Base-by-base conservation (phyloP, 208 protist genomes). In the Leishmania turanica region DNA sequence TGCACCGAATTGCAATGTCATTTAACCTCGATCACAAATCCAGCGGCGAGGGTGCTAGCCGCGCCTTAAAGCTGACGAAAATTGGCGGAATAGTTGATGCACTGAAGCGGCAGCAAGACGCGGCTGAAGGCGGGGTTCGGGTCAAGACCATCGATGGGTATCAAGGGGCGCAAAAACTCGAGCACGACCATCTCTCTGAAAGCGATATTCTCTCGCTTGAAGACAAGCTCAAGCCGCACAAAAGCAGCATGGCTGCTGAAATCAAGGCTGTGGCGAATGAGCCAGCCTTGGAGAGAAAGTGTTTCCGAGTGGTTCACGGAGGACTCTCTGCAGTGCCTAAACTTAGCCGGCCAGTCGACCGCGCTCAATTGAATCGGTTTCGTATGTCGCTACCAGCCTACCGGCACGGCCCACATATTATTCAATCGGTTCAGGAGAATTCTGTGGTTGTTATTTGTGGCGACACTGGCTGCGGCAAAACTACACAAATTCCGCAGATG, bases 391-490 rank as follows among this genome's bases (percentile, higher is more conserved):
- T 97, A 21, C 94, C 94, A 8, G 82, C 94, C 6, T 95, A 90
- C 56, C 84, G 79, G 47, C 78, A 84, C 60, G 79, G 87, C 47
- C 79, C 83, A 47, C 81, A 93, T 34, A 94, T 98, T 62, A 74
- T 97, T 66, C 65, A 85, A 47, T 79, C 85, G 24, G 85, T 98
- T n/a, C 78, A 78, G 34, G 75, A 87, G 1, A 96, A 93, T 62
- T 83, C 87, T 76, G 90, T 97, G 4, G 77, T 94, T 54, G 80
- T 98, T 54, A 88, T 99, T 8, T 97, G 98, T 78, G 98, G 99
- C 49, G 99, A 99, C 75, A 99, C 99, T 5, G 99, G 99, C 45
- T 99, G 96, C 51, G 99, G 99, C 56, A 99, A 99, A 84, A 99
- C 97, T 8, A 99, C 98, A 27, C 97, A 99, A 88, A 96, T 99